Percentiles rank a stretch among this genome's conserved stretches.
Evolutionary conservation across 163 green algal species (phyloP).

Genomic region (Prototheca stagnorum): DNA sequence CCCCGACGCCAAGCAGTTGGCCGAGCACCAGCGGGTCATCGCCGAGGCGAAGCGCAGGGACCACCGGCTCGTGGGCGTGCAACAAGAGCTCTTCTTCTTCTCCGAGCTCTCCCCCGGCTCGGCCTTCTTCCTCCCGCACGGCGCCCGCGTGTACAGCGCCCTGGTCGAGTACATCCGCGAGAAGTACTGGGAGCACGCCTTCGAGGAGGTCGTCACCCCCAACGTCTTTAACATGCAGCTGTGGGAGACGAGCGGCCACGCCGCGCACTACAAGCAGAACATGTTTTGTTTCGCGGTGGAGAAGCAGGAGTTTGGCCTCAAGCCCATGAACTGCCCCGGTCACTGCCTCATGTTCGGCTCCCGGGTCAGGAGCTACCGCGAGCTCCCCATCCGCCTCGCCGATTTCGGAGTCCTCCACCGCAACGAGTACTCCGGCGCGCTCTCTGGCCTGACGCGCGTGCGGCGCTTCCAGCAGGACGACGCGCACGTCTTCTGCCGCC

Average conservation of each 20-base stretch:
- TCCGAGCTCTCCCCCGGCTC: slow-evolving; percentile 70
- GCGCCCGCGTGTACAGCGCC: slow-evolving; percentile 82
- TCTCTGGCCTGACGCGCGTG: slow-evolving; percentile 75
- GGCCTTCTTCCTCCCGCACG: slow-evolving; percentile 88
- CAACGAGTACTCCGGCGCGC: slow-evolving; percentile 72
- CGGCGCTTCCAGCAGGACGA: slow-evolving; percentile 95
- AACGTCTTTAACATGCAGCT: slow-evolving; percentile 98
- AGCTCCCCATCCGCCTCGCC: slow-evolving; percentile 82
- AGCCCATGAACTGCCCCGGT: slow-evolving; percentile 98
- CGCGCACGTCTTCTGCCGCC: slow-evolving; percentile 94
- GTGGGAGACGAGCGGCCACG: slow-evolving; percentile 85
- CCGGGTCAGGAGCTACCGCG: slow-evolving; percentile 75
- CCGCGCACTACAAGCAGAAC: slow-evolving; percentile 95
- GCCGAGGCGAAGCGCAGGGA: slow-evolving; percentile 97
- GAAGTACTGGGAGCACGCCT: slow-evolving; percentile 96
- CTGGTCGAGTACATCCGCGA: slow-evolving; percentile 61
- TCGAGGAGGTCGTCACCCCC: slow-evolving; percentile 83
- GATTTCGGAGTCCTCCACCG: slow-evolving; percentile 98
- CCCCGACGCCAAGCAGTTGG: slow-evolving; percentile 79
- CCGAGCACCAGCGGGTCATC: slow-evolving; percentile 86
- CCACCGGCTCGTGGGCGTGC: slow-evolving; percentile 71
- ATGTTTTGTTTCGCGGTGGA: slow-evolving; percentile 95
- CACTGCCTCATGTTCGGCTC: slow-evolving; percentile 93
- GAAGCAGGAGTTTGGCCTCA: slow-evolving; percentile 87
- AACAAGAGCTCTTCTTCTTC: slow-evolving; percentile 96